Evolutionary conservation across 2,329 filamentous ascomycete species (phyloP).

Genomic region (Ceratocystis colombiana): DNA sequence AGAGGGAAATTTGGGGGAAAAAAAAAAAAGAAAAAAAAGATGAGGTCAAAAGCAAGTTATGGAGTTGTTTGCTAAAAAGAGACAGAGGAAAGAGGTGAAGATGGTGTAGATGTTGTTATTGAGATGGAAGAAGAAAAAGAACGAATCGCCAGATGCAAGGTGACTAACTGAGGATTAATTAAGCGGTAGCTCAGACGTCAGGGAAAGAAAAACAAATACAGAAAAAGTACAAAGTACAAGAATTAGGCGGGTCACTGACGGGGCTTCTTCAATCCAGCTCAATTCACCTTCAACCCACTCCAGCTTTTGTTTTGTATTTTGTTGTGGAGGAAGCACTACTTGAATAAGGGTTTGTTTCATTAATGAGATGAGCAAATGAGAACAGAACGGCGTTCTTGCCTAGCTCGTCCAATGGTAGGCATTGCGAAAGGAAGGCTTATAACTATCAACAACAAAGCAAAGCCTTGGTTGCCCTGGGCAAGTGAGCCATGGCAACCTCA

Average conservation of each 20-base stretch:
- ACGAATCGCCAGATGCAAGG: not conserved
- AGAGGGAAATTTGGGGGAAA: not conserved
- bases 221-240: not conserved
- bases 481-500: slow-evolving; percentile 11
- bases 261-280: not conserved
- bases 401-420: too few species aligned
- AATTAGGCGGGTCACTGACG: slow-evolving; percentile 1
- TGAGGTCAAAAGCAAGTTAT: too few species aligned
- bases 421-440: not conserved
- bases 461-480: slow-evolving; percentile 1
- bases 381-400: too few species aligned
- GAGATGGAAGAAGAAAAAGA: slow-evolving; percentile 18
- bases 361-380: too few species aligned
- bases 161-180: slow-evolving; percentile 9
- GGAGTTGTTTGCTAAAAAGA: too few species aligned
- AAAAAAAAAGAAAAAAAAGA: not conserved
- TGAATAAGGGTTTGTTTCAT: slow-evolving; percentile 21
- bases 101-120: not conserved
- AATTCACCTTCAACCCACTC: not conserved
- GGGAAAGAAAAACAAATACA: slow-evolving; percentile 12
- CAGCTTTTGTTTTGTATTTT: slow-evolving; percentile 11
- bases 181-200: slow-evolving; percentile 9
- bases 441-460: slow-evolving; percentile 5
- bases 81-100: slow-evolving; percentile 3
- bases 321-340: not conserved